A percentile compares a stretch with the other conserved stretches of the same genome.
These are phyloP conservation scores for Calocybe cyanea DNA, from an alignment of 768 basidiomycete genomes.

Conservation along the genomic window DNA sequence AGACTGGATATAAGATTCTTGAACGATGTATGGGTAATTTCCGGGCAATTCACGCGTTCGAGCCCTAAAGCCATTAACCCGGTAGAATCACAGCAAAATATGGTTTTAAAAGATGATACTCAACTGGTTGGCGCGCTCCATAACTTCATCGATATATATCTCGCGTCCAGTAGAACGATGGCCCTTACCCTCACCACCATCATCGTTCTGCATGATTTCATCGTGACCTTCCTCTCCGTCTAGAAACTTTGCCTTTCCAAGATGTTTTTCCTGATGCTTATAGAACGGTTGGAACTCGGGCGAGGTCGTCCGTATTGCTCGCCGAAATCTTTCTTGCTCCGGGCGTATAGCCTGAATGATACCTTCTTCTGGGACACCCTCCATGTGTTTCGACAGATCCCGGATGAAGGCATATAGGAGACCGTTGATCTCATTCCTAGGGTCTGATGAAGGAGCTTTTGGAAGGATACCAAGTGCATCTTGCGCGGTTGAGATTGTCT, in stretches of 20 bases:
- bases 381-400: constrained; percentile 41
- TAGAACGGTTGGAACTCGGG: constrained; percentile 57
- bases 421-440: constrained; percentile 49
- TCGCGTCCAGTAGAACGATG: not conserved
- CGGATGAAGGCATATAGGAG: constrained; percentile 43
- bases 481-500: constrained; percentile 37
- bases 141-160: constrained; percentile 54
- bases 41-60: constrained; percentile 70
- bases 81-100: not conserved
- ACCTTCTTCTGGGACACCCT: constrained; percentile 52
- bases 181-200: no score
- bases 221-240: constrained; percentile 33
- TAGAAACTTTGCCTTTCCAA: constrained; percentile 28
- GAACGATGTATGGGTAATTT: constrained; percentile 61
- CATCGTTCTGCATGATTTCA: not conserved
- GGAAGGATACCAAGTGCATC: constrained; percentile 32
- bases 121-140: constrained; percentile 43
- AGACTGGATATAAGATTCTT: constrained; percentile 42
- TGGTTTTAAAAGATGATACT: constrained; percentile 15
- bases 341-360: constrained; percentile 55
- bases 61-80: constrained; percentile 36
- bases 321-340: constrained; percentile 42
- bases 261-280: constrained; percentile 11
- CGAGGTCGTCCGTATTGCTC: constrained; percentile 45
- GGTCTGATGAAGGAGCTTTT: constrained; percentile 49